phyloP scores from a whole-genome alignment of 352 stramenopile genomes.

The Phytophthora hybrid region DNA sequence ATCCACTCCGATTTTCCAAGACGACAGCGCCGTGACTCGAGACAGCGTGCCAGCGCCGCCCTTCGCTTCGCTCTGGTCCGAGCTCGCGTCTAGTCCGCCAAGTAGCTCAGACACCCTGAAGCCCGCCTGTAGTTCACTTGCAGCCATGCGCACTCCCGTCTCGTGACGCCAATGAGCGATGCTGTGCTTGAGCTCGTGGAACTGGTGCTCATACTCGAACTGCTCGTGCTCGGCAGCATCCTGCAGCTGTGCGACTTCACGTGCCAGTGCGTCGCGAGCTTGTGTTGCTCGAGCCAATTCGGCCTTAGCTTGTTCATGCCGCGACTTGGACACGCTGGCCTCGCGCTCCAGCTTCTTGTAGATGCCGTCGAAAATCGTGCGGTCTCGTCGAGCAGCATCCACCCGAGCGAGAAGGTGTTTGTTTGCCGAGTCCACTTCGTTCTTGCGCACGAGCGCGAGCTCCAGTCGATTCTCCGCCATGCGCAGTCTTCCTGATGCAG shows the following conservation, averaged over 20 bases:
- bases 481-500: constrained; percentile 55
- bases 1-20: constrained; percentile 83
- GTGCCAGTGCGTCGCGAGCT: constrained; percentile 53
- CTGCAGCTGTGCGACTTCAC: constrained; percentile 63
- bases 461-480: constrained; percentile 80
- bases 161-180: constrained; percentile 63
- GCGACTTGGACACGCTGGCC: constrained; percentile 55
- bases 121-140: constrained; percentile 13
- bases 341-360: constrained; percentile 90
- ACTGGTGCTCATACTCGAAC: constrained; percentile 66
- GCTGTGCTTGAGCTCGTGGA: constrained; percentile 62
- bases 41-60: constrained; percentile 40
- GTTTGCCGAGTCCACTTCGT: constrained; percentile 85
- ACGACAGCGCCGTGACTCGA: constrained; percentile 63
- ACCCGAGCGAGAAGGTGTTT: constrained; percentile 79
- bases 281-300: constrained; percentile 58
- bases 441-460: constrained; percentile 80
- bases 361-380: constrained; percentile 83
- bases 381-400: constrained; percentile 72
- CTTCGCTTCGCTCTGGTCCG: constrained; percentile 40
- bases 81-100: constrained; percentile 17
- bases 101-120: constrained; percentile 31
- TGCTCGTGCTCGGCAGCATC: constrained; percentile 61
- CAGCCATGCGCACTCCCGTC: constrained; percentile 27
- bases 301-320: constrained; percentile 52